Evolutionary conservation across 805 yeast species (phyloP), one percentile per base, ranked within the genome.

Genomic region (Torulaspora microellipsoides): DNA sequence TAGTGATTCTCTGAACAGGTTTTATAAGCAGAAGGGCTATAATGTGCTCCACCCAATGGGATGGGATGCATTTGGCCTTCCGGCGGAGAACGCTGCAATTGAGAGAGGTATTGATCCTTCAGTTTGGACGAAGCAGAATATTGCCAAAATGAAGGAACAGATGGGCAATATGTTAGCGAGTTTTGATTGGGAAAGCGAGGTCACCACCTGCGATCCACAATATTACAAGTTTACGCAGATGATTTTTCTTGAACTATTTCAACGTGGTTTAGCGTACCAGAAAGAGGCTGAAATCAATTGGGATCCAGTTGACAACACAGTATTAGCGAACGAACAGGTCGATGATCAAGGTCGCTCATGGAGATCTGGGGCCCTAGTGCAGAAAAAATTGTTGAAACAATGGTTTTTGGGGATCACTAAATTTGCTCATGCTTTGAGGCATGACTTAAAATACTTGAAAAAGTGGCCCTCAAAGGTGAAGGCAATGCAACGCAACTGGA

Each of bases 51-150:
- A 93, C 60, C 97, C 98, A 0, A 90, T 93, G 95, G 99, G 99
- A 0, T 93, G 97, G 97, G 99, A 93, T 70, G 95, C 98, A 0
- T 93, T 93, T 72, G 99, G 99, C 1, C 70, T 93, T 23, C 99
- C 99, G 0, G 99, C 99, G 0, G 99, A 93, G 62, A 93, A 93
- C 63, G 99, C 99, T 0, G 99, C 99, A 0, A 81, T 88, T 27
- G 96, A 90, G 62, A 68, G 95, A 48, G 79, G 80, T 1, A 72
- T 87, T 10, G 79, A 78, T 49, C 97, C 99, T 0, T 76, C 78
- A 0, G 73, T 64, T 1, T 93, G 99, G 99, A 93, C 99, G 0
- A 72, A 68, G 33, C 57, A 69, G 12, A 93, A 93, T 60, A 88
- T 93, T n/a, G 67, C 64, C 1, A 85, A 81, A 55, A 93, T 93